These are phyloP conservation scores for Gnetum montanum DNA, from an alignment of 75 land plant genomes.

Conservation along the genomic window DNA sequence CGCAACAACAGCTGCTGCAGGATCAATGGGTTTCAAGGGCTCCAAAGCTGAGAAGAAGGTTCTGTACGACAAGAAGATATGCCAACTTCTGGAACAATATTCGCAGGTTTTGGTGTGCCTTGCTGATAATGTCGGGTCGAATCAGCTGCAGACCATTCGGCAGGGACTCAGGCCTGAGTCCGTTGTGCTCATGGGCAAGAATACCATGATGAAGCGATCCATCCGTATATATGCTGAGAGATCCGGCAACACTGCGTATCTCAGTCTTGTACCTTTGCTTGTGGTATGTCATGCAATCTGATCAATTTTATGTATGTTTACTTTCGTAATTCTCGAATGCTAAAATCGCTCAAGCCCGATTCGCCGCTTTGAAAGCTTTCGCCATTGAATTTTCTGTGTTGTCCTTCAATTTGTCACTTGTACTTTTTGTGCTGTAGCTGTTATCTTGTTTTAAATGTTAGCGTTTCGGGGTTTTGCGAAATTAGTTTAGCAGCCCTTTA, in stretches of 20 bases:
- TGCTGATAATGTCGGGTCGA: conserved; percentile 65
- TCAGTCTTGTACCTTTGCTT: conserved; percentile 25
- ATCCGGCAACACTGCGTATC: conserved; percentile 41
- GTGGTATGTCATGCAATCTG: conserved; percentile 25
- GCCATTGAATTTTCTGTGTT: too few species aligned
- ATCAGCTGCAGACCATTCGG: conserved; percentile 40
- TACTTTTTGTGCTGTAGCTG: too few species aligned
- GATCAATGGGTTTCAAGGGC: conserved; percentile 58
- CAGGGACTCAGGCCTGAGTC: conserved; percentile 58
- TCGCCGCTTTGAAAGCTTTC: too few species aligned
- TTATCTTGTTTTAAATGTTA: too few species aligned
- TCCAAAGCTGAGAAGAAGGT: conserved; percentile 73
- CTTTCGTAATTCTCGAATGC: too few species aligned
- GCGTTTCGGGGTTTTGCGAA: too few species aligned
- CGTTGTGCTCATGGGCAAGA: conserved; percentile 64
- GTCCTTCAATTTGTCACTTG: too few species aligned
- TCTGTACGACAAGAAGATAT: conserved; percentile 44
- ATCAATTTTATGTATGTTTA: too few species aligned
- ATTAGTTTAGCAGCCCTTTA: too few species aligned
- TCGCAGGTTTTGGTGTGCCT: conserved; percentile 40
- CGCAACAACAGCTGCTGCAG: too few species aligned
- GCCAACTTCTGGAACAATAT: conserved; percentile 43
- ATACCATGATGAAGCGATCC: conserved; percentile 68
- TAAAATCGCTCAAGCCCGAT: too few species aligned
- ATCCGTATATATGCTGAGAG: conserved; percentile 49